Percentiles rank a stretch among this genome's conserved stretches.
Conservation (phyloP, 108 stramenopile genomes). For the Aurantiochytrium sp. region DNA sequence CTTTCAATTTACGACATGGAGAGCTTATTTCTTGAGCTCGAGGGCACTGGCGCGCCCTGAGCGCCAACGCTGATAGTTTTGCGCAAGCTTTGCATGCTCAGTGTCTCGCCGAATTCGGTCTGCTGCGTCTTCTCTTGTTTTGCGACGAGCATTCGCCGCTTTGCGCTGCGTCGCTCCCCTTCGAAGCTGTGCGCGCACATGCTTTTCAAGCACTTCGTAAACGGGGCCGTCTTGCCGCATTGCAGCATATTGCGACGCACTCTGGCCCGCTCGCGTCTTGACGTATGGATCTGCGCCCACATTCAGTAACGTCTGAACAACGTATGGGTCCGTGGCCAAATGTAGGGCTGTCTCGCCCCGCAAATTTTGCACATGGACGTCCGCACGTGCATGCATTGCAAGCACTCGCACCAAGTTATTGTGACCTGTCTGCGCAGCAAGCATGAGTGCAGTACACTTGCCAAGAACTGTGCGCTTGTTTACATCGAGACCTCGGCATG, state of each 20-base stretch:
- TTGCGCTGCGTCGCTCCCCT: not conserved
- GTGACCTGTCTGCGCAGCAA: not conserved
- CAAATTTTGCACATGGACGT: not conserved
- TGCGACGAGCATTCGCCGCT: not conserved
- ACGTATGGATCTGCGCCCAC: not conserved
- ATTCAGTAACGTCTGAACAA: not conserved
- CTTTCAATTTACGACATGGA: not conserved
- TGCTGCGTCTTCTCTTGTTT: not conserved
- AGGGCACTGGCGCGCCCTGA: not conserved
- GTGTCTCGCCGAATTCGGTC: not conserved
- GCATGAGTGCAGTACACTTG: not conserved
- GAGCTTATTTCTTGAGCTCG: no score
- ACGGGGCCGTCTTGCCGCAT: not conserved
- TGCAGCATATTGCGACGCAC: not conserved
- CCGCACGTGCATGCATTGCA: not conserved
- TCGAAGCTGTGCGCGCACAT: not conserved
- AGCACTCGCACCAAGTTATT: not conserved
- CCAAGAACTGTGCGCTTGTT: not conserved
- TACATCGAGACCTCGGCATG: not conserved
- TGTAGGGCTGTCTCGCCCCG: not conserved
- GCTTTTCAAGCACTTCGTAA: not conserved
- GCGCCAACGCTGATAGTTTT: not conserved
- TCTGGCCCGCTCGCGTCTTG: not conserved
- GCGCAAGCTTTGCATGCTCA: not conserved
- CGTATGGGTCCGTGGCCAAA: not conserved